These are phyloP conservation scores for Hirschioporus abietinus DNA, from an alignment of 768 basidiomycete species.

Conservation along the genomic window DNA sequence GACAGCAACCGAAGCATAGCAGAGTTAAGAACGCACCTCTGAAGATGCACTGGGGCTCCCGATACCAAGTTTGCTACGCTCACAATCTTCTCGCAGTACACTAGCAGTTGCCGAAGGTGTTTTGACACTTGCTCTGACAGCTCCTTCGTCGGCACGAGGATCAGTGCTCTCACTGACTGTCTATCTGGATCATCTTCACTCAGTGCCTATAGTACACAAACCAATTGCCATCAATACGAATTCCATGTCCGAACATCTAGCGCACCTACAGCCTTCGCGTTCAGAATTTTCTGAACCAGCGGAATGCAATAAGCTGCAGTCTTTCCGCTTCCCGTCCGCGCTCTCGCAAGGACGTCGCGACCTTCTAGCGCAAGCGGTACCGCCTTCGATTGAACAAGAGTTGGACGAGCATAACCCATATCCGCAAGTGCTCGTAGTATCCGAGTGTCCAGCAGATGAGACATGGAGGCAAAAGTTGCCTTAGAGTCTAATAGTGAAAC, in stretches of 20 bases:
- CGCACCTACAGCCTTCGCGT: slow-evolving; percentile 66
- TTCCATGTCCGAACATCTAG: slow-evolving; percentile 15
- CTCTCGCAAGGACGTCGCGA: slow-evolving; percentile 87
- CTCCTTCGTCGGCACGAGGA: slow-evolving; percentile 89
- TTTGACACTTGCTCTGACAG: slow-evolving; percentile 84
- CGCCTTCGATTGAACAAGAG: slow-evolving; percentile 85
- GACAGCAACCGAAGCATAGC: slow-evolving; percentile 5
- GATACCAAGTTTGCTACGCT: slow-evolving; percentile 70
- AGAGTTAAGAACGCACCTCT: slow-evolving; percentile 45
- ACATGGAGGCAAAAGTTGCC: slow-evolving; percentile 45
- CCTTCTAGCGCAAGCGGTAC: slow-evolving; percentile 90
- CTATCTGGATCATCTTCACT: slow-evolving; percentile 33
- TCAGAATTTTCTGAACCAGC: slow-evolving; percentile 81
- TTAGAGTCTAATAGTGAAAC: slow-evolving; percentile 25
- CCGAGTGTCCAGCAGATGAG: slow-evolving; percentile 77
- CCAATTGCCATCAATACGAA: neutral
- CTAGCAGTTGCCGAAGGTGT: slow-evolving; percentile 57
- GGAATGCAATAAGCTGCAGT: slow-evolving; percentile 96
- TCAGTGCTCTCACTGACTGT: slow-evolving; percentile 65
- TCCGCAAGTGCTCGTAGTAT: slow-evolving; percentile 87
- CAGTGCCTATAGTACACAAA: slow-evolving; percentile 28
- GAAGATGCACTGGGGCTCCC: slow-evolving; percentile 63
- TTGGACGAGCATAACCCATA: slow-evolving; percentile 85
- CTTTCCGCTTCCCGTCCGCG: slow-evolving; percentile 95
- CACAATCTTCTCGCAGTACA: slow-evolving; percentile 78